Evolutionary conservation across 805 yeast species (phyloP).

Genomic region (Diddensiella santjacobensis): DNA sequence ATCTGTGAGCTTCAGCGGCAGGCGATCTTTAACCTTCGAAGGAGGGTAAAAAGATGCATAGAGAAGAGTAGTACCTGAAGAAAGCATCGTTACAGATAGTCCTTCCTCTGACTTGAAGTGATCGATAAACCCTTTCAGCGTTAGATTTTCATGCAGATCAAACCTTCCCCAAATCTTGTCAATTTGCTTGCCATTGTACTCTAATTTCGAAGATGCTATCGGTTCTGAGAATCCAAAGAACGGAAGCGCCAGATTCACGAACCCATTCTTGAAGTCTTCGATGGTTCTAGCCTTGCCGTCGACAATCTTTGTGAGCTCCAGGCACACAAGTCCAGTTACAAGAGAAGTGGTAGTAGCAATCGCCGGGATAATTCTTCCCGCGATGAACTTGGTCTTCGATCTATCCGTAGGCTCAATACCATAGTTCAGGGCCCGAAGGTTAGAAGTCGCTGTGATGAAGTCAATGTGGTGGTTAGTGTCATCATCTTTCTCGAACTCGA

Average conservation of each 20-base stretch:
- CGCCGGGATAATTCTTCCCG: constrained; percentile 98
- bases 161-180: constrained; percentile 97
- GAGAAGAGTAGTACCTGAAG: constrained; percentile 82
- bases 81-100: constrained; percentile 83
- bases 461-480: constrained; percentile 95
- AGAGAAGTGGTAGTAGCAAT: constrained; percentile 98
- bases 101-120: constrained; percentile 80
- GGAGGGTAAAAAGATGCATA: constrained; percentile 95
- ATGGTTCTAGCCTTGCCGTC: constrained; percentile 63
- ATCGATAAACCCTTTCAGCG: constrained; percentile 67
- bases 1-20: constrained; percentile 61
- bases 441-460: constrained; percentile 92
- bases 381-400: constrained; percentile 90
- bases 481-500: constrained; percentile 96
- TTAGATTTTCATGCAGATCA: constrained; percentile 60
- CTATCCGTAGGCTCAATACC: constrained; percentile 84
- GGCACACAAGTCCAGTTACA: constrained; percentile 90
- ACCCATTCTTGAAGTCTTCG: constrained; percentile 90
- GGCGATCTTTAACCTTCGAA: constrained; percentile 78
- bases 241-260: constrained; percentile 86
- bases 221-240: constrained; percentile 98
- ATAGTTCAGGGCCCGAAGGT: constrained; percentile 91
- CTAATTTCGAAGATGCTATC: constrained; percentile 74
- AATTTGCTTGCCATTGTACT: constrained; percentile 71
- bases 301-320: constrained; percentile 87